These are phyloP conservation scores for Fusarium sp. DNA, from an alignment of 2,329 filamentous ascomycete genomes.

Conservation along the genomic window DNA sequence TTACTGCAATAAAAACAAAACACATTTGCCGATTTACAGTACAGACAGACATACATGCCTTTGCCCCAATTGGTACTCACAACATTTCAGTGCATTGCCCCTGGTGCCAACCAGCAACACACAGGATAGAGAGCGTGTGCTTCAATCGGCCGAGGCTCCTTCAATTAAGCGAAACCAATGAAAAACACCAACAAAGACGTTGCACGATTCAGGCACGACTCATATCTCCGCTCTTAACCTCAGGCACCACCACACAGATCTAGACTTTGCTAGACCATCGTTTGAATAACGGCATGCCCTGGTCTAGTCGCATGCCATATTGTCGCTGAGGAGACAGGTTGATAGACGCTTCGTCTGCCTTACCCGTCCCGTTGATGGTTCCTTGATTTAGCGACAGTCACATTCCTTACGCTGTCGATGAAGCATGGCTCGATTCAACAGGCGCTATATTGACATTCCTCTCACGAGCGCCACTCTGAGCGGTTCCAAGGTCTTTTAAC, in stretches of 20 bases:
- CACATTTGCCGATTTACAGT: neutral
- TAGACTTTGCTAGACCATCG: conserved; percentile 13
- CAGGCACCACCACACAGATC: conserved; percentile 1
- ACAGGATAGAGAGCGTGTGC: neutral
- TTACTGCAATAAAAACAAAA: neutral
- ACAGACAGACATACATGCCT: neutral
- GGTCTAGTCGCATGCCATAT: conserved; percentile 13
- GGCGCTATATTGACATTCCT: conserved; percentile 32
- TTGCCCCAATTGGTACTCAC: neutral
- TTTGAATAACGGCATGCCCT: conserved; percentile 10
- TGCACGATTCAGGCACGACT: conserved; percentile 6
- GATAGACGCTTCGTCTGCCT: conserved; percentile 20
- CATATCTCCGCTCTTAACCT: neutral
- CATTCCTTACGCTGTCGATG: conserved; percentile 37
- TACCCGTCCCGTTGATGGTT: conserved; percentile 34
- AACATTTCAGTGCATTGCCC: neutral
- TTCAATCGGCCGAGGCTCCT: neutral
- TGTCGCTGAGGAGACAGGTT: conserved; percentile 11
- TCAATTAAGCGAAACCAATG: neutral
- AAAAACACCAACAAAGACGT: neutral
- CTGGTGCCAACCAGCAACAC: neutral
- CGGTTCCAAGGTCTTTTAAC: conserved; percentile 26
- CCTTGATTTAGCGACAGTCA: conserved; percentile 37
- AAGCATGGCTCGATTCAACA: conserved; percentile 18
- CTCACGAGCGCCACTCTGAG: conserved; percentile 24